Percentiles rank a stretch among this genome's conserved stretches.
Conservation (phyloP, 768 basidiomycete species). For the Baorangia bicolor region DNA sequence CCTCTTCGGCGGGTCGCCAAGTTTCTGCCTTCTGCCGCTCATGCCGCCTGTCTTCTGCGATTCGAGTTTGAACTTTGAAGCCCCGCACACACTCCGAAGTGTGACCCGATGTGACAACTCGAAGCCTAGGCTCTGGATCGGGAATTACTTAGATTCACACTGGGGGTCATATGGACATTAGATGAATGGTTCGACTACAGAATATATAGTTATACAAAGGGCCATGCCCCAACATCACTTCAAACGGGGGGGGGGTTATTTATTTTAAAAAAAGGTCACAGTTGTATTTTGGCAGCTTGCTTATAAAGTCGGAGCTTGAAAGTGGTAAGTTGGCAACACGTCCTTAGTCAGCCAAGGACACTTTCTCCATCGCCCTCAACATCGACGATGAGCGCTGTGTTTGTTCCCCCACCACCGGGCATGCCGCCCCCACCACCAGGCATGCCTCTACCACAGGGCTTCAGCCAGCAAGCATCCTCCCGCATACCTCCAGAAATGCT, state of each 20-base stretch:
- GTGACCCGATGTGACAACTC: not conserved
- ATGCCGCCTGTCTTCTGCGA: not conserved
- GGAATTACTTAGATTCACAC: too few species aligned
- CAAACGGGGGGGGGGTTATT: too few species aligned
- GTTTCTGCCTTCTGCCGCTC: not conserved
- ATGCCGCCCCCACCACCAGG: constrained; percentile 43
- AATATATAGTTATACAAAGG: too few species aligned
- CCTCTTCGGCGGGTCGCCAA: not conserved
- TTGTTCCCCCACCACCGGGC: constrained; percentile 41
- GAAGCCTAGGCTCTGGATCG: too few species aligned
- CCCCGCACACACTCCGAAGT: not conserved
- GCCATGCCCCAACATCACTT: too few species aligned
- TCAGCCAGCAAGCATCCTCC: constrained; percentile 36
- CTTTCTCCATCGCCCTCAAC: constrained; percentile 30
- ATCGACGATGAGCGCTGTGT: constrained; percentile 33
- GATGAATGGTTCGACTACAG: too few species aligned
- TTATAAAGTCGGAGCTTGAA: constrained; percentile 23
- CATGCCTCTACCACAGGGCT: constrained; percentile 38
- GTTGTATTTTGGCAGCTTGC: not conserved
- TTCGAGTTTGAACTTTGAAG: not conserved
- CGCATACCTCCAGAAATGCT: constrained; percentile 67
- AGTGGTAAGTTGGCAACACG: not conserved
- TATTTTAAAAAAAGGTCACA: too few species aligned
- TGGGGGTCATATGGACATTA: too few species aligned
- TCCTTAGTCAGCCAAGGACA: constrained; percentile 26